Base-by-base conservation (phyloP, 352 stramenopile species). In the Pythium insidiosum region DNA sequence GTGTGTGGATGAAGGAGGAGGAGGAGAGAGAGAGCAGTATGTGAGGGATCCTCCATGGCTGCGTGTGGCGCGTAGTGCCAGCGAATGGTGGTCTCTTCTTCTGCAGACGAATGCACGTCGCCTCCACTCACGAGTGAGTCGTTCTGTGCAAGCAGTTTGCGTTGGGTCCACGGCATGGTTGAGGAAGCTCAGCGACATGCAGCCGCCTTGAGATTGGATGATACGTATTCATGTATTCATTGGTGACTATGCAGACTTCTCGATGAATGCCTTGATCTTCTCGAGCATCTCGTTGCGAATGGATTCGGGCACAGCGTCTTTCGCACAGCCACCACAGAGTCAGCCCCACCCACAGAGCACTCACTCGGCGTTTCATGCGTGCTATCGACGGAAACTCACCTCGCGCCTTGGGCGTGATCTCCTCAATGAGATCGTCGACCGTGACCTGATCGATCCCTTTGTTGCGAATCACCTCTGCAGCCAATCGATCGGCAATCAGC, bases 381-480 rank as follows among this genome's bases (percentile, higher is more conserved):
- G 34, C 18, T 19, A 11, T n/a, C n/a, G 12, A 34, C 9, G 2
- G 29, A 20, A 25, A 43, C 42, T 19, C 30, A 88, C 76, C 73
- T 78, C 77, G 66, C 38, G 79, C 88, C 68, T 78, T 77, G 10
- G 86, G 90, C 15, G 84, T 96, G 47, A 97, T 95, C 51, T 97
- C 85, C 21, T 91, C 75, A 16, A 97, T 82, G 35, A 97, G 61
- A 52, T 97, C 88, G 50, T 98, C 92, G 29, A 98, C 86, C 0
- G 88, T 97, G 41, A 97, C 94, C 60, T 96, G 84, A 50, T 98
- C 84, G 43, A 97, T 88, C 18, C 89, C 91, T 49, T 97, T 97
- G 53, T 65, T 94, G 39, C 85, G 68, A 50, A 97, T 97, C 28
- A 97, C 75, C 59, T 97, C 90, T 92, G 59, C 63, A 39, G 18